Evolutionary conservation across 305 asterid genomes (phyloP).

Genomic region (Fraxinus albicans): DNA sequence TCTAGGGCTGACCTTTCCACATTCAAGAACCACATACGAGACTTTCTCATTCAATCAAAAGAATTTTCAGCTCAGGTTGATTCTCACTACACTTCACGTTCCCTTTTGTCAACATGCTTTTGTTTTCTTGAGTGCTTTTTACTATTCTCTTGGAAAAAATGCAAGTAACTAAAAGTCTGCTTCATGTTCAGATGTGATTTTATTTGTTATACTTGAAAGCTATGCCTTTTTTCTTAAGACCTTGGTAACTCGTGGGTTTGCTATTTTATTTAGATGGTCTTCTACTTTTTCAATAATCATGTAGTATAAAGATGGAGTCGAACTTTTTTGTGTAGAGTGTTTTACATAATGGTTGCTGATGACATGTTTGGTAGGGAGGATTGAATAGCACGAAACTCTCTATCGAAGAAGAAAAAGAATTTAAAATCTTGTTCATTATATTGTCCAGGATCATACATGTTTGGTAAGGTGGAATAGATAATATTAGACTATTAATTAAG

Average conservation of each 20-base stretch:
- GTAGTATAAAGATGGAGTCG: neutral
- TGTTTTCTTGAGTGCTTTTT: neutral
- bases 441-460: neutral
- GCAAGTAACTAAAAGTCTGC: neutral
- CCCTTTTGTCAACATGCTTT: neutral
- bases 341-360: neutral
- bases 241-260: neutral
- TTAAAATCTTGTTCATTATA: neutral
- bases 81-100: neutral
- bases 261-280: neutral
- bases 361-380: neutral
- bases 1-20: slow-evolving; percentile 61
- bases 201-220: neutral
- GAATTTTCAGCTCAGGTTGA: slow-evolving; percentile 96
- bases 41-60: slow-evolving; percentile 91
- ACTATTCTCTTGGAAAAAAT: neutral
- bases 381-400: neutral
- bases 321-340: neutral
- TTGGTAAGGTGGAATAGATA: neutral
- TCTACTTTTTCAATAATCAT: neutral
- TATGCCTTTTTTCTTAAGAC: neutral
- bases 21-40: slow-evolving; percentile 85
- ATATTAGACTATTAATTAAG: neutral
- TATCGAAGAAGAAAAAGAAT: neutral
- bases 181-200: neutral